Base-by-base conservation (phyloP, 2,329 filamentous ascomycete genomes). In the Ophiostoma tasmaniense region DNA sequence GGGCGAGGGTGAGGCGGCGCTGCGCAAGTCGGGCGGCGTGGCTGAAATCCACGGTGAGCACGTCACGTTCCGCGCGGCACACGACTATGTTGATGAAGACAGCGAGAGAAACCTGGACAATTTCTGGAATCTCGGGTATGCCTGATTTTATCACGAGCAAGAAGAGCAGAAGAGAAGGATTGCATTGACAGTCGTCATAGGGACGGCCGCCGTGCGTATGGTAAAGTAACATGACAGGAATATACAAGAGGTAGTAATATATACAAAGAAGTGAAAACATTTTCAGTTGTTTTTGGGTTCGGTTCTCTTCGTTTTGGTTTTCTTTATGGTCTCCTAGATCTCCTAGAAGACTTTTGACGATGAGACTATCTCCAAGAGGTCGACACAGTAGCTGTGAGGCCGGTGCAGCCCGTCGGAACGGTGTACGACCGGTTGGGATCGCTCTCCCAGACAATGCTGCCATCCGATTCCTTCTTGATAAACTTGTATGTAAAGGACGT, bases 401-500 rank as follows among this genome's bases (percentile, higher is more conserved):
- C 61, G 5, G 61, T 37, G 20, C 61, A 64, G 30, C 61, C 61
- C 61, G 61, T 64, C 30, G 71, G 70, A 39, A 73, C 77, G 2
- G 77, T 79, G 71, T 79, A 79, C 17, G 75, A 74, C 61, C 80
- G 81, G 75, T 86, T 83, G 0, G 83, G 81, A 65, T 89, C 89
- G 66, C 79, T 80, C 79, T 92, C 89, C 89, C 89, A 92, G 2
- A 78, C 81, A 10, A 89, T 77, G 0, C 78, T 79, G 0, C 87
- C 85, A 73, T 84, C 82, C 0, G 77, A 74, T 70, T 81, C 80
- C 59, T 89, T 82, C 66, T 85, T 84, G 73, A 92, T 83, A 75
- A 86, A 92, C 79, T 92, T 91, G 77, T 91, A 92, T 78, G 87
- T 74, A 59, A 92, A 79, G 2, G 76, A 78, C 64, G 81, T 80